Base-by-base conservation (phyloP, 305 asterid species). In the Coffea humblotiana region DNA sequence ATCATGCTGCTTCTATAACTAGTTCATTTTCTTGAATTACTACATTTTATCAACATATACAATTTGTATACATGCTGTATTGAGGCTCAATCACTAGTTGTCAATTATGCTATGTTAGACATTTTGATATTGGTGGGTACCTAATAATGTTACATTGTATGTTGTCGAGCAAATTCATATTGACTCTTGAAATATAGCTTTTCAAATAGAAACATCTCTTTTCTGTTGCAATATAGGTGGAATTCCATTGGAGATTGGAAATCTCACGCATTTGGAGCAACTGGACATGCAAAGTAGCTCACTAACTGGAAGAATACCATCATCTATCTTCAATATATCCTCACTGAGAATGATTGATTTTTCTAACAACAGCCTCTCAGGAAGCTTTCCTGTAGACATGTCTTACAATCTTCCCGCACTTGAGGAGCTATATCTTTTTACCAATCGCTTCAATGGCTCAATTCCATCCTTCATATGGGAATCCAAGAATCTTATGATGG, bases 251-350 rank as follows among this genome's bases (percentile, higher is more conserved):
- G 76, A 65, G 43, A 40, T 83, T 40, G 56, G 69, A 74, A 77
- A 82, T 27, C 81, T 77, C 5, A 54, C 87, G 18, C 61, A 47
- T 63, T 19, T 78, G 72, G 68, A 70, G 35, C 3, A 47, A 11
- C 27, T 84, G 58, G 47, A 60, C 56, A 40, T 83, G 51, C 21
- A 6, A 25, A 49, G 67, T 6, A 85, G 79, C 45, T 75, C 25
- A 48, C n/a, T 87, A 3, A 13, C 45, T 27, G 88, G 88, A 60
- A 35, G 63, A 66, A 67, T 87, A 77, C 84, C 81, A 16, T 63
- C 69, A 0, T 48, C 74, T 71, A 72, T 79, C 32, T 74, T 72
- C 78, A 80, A 80, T 35, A 43, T 47, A 13, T 77, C 84, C 6
- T 80, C 70, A 11, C 63, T 72, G 37, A n/a, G 37, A 25, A 12